Evolutionary conservation across 805 yeast genomes (phyloP), one percentile per base, ranked within the genome.

Genomic region (Barnettozyma sucrosica): DNA sequence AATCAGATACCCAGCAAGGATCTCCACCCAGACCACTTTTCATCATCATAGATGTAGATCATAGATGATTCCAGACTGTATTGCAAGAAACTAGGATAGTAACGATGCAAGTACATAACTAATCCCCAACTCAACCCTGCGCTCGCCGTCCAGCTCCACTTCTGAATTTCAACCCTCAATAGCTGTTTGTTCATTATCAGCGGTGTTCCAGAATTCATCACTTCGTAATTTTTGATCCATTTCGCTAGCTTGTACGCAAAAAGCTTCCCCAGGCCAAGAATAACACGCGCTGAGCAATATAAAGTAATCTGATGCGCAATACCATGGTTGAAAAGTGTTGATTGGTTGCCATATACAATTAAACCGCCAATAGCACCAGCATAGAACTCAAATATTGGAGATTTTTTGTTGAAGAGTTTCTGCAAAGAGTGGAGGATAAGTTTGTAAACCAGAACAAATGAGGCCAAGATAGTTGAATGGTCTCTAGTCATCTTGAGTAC

Each of bases 221-320:
- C 21, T 16, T 43, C 45, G n/a, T 44, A 46, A 10, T 46, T 49
- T 34, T 48, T 26, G 3, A 47, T 8, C 14, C 44, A 30, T 40
- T 51, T 54, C 8, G 59, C 54, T n/a, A 50, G 8, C 23, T 47
- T 53, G 33, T 45, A 55, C 0, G 62, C 63, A 3, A 63, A 43
- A 20, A 66, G 45, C 26, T 57, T 50, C 2, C 84, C 83, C 4
- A 75, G 43, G 0, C 86, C 92, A 37, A 86, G 59, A 43, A 79
- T 59, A 5, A 83, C 87, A 38, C 95, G 70, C 3, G 88, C 79
- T 47, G 82, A 75, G 51, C 88, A 83, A 57, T 85, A 85, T 44
- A 85, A 70, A 1, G 89, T 85, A 53, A 85, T 77, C 63, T 85
- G 90, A 52, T 80, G 83, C n/a, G 85, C 72, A 25, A 84, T 81